These are phyloP conservation scores for Mentha longifolia DNA, from an alignment of 257 asterid genomes.

Conservation along the genomic window DNA sequence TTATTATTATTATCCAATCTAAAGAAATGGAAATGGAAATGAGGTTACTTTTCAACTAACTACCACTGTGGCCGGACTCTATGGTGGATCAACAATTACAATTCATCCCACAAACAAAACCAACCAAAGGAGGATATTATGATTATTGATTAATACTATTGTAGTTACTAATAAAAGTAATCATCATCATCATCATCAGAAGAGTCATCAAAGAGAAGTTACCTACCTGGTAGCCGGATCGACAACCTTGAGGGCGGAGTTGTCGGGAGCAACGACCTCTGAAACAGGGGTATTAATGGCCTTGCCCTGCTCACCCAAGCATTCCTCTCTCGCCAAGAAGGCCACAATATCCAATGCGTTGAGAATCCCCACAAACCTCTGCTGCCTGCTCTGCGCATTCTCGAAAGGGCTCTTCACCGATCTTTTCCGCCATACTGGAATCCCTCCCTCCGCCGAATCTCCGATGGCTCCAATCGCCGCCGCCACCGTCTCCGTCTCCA, in stretches of 20 bases:
- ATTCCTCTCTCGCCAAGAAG: constrained; percentile 75
- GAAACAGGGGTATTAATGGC: constrained; percentile 90
- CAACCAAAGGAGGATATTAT: too few relatives aligned
- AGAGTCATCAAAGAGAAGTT: neutral
- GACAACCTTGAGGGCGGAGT: constrained; percentile 75
- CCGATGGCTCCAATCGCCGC: constrained; percentile 86
- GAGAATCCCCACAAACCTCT: constrained; percentile 89
- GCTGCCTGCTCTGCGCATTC: constrained; percentile 73
- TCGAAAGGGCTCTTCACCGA: constrained; percentile 57
- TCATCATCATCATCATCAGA: too few relatives aligned
- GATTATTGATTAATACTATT: too few relatives aligned
- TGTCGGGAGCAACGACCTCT: constrained; percentile 65
- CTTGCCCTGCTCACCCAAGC: constrained; percentile 67
- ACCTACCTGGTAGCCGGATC: constrained; percentile 99
- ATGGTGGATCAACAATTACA: too few relatives aligned
- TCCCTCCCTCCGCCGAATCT: constrained; percentile 88
- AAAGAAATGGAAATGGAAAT: too few relatives aligned
- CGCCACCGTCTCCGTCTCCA: constrained; percentile 80
- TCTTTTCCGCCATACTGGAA: constrained; percentile 89
- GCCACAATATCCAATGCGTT: constrained; percentile 85
- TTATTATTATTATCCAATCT: too few relatives aligned
- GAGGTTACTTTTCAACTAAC: too few relatives aligned
- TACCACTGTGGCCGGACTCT: too few relatives aligned
- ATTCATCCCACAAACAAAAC: too few relatives aligned
- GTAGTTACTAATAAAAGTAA: too few relatives aligned